These are phyloP conservation scores for Sesbania bispinosa DNA, from an alignment of 306 rosid species.

Conservation along the genomic window DNA sequence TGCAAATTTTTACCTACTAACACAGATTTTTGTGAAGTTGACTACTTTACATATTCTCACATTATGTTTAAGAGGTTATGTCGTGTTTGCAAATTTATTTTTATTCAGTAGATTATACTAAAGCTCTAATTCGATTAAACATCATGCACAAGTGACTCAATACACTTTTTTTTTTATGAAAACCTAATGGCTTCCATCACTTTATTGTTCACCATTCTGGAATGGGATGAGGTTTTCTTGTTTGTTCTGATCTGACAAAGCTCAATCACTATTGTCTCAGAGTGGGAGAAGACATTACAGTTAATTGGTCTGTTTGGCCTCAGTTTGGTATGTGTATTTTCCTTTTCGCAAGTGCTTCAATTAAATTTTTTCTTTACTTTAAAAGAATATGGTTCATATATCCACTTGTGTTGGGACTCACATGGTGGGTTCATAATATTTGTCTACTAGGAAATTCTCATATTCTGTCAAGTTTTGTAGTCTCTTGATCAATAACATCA, in stretches of 20 bases:
- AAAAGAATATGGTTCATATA: constrained; percentile 2
- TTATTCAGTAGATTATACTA: constrained; percentile 10
- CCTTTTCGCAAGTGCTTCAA: constrained; percentile 17
- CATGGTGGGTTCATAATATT: neutral
- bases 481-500: neutral
- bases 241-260: constrained; percentile 28
- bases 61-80: neutral
- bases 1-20: constrained; percentile 1
- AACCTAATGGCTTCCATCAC: constrained; percentile 12
- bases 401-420: neutral
- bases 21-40: constrained; percentile 3
- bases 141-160: neutral
- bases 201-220: neutral
- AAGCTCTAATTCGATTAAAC: neutral
- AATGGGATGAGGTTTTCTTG: neutral
- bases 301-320: constrained; percentile 68
- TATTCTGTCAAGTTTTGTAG: neutral
- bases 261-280: constrained; percentile 42
- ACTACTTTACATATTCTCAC: neutral
- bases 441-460: neutral
- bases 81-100: constrained; percentile 11
- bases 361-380: constrained; percentile 18
- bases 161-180: neutral
- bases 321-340: constrained; percentile 56
- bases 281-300: constrained; percentile 94